Evolutionary conservation across 2,329 filamentous ascomycete species (phyloP).

Genomic region (Gliomastix tumulicola): DNA sequence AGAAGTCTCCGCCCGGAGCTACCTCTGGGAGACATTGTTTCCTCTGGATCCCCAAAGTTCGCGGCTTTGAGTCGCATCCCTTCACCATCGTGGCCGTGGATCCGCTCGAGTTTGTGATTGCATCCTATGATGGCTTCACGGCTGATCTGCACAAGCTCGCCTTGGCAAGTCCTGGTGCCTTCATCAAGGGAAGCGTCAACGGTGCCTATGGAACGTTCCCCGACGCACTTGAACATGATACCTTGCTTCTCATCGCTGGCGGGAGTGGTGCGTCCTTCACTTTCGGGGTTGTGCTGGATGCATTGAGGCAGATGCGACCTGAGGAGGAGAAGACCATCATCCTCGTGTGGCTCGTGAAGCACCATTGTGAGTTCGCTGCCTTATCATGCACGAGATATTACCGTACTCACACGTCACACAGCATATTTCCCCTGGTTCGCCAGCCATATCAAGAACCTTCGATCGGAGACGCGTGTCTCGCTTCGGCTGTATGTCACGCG

Average conservation of each 20-base stretch:
- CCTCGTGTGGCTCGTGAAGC: slow-evolving; percentile 32
- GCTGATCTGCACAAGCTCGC: slow-evolving; percentile 46
- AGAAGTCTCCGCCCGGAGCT: slow-evolving; percentile 37
- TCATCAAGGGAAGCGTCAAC: slow-evolving; percentile 45
- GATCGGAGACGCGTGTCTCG: slow-evolving; percentile 17
- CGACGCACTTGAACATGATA: slow-evolving; percentile 43
- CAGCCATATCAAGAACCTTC: slow-evolving; percentile 22
- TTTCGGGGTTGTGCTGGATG: slow-evolving; percentile 28
- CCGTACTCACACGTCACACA: slow-evolving; percentile 8
- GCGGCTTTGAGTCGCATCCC: slow-evolving; percentile 52
- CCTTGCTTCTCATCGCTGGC: slow-evolving; percentile 51
- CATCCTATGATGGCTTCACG: slow-evolving; percentile 53
- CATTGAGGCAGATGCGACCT: slow-evolving; percentile 18
- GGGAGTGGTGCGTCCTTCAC: slow-evolving; percentile 55
- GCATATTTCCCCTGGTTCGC: slow-evolving; percentile 29
- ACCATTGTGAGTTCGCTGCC: slow-evolving; percentile 26
- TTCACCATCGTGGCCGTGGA: slow-evolving; percentile 51
- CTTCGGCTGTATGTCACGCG: slow-evolving; percentile 26
- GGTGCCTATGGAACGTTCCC: slow-evolving; percentile 53
- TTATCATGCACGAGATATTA: too few relatives aligned
- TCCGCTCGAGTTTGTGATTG: slow-evolving; percentile 51
- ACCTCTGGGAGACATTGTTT: slow-evolving; percentile 55
- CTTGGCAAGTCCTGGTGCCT: slow-evolving; percentile 35
- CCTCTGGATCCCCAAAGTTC: slow-evolving; percentile 54
- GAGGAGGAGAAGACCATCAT: slow-evolving; percentile 17